Evolutionary conservation across 2,329 filamentous ascomycete genomes (phyloP).

Genomic region (Sphaerulina vaccinii): DNA sequence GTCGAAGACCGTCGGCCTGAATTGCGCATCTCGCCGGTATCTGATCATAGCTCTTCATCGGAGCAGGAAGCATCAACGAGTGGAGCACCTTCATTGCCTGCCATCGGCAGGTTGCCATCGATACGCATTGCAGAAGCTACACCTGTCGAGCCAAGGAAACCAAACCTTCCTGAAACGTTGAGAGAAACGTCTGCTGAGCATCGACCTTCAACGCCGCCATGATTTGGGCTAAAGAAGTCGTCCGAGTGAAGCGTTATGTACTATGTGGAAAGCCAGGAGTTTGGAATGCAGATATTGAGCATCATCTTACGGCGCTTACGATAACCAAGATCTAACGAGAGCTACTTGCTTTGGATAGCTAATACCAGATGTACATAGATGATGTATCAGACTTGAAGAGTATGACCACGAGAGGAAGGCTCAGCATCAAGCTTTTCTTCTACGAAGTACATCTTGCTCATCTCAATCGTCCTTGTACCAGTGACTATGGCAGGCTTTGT

Average conservation of each 20-base stretch:
- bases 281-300: neutral
- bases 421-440: too few relatives aligned
- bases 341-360: neutral
- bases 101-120: conserved; percentile 44
- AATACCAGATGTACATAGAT: neutral
- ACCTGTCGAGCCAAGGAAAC: conserved; percentile 29
- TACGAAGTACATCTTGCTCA: too few relatives aligned
- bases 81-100: conserved; percentile 37
- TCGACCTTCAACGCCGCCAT: conserved; percentile 2
- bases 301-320: conserved; percentile 4
- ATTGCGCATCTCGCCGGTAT: conserved; percentile 13
- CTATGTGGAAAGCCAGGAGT: neutral
- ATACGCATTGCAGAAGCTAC: conserved; percentile 45
- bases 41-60: conserved; percentile 4
- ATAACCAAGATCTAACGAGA: conserved; percentile 23
- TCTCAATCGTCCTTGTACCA: too few relatives aligned
- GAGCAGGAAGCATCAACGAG: conserved; percentile 12
- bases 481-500: too few relatives aligned
- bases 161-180: conserved; percentile 15
- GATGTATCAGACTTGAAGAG: too few relatives aligned
- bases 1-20: conserved; percentile 25
- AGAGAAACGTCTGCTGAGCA: conserved; percentile 18
- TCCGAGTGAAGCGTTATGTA: too few relatives aligned
- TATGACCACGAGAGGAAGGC: too few relatives aligned
- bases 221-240: neutral